These are phyloP conservation scores for Populus nigra DNA, from an alignment of 345 rosid species.

Conservation along the genomic window DNA sequence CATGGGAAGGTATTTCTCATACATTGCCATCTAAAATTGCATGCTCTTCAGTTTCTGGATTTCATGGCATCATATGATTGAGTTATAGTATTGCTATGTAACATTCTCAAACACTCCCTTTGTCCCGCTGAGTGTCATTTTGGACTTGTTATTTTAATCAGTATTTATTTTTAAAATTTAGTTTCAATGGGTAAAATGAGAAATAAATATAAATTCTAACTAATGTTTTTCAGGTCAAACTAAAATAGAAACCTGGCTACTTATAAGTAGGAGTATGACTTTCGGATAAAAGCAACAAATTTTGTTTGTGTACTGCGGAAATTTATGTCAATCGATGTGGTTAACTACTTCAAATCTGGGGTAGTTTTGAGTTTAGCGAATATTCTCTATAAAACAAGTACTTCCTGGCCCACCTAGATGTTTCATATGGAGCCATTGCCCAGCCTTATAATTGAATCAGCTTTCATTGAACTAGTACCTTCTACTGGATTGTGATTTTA, in stretches of 20 bases:
- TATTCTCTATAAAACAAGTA: neutral
- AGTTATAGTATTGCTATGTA: neutral
- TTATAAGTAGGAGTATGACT: neutral
- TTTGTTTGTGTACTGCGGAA: neutral
- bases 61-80: neutral
- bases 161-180: neutral
- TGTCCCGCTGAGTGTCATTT: neutral
- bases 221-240: neutral
- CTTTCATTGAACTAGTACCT: neutral
- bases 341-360: neutral
- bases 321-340: neutral
- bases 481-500: neutral
- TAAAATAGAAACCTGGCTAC: neutral
- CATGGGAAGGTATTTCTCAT: constrained; percentile 77
- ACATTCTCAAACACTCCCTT: neutral
- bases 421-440: neutral
- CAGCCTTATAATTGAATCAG: neutral
- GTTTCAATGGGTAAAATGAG: neutral
- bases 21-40: neutral
- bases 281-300: neutral
- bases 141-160: neutral
- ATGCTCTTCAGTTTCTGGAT: neutral
- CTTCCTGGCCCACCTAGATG: neutral
- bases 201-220: neutral
- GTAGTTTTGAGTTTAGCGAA: neutral